Conservation (phyloP, 306 rosid genomes). For the Hippophae gyantsensis region DNA sequence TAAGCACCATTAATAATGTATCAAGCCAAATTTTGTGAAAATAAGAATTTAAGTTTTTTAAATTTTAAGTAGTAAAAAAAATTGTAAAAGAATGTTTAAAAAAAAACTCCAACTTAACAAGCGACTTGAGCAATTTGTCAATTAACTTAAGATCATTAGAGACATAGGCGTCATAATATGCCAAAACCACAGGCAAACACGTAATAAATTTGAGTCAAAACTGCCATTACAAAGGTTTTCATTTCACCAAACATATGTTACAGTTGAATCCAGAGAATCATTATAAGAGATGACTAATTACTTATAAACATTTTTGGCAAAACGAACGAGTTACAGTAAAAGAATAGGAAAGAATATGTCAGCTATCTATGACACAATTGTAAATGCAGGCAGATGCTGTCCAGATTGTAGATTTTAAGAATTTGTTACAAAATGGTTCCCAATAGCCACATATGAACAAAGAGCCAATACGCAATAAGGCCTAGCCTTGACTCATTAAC, state of each 20-base stretch:
- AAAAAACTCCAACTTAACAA: too few species aligned
- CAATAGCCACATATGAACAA: constrained; percentile 83
- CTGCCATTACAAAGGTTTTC: neutral
- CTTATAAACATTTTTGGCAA: constrained; percentile 2
- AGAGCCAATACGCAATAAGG: constrained; percentile 56
- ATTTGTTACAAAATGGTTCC: constrained; percentile 56
- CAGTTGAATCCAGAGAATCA: constrained; percentile 51
- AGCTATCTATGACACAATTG: constrained; percentile 46
- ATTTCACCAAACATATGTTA: constrained; percentile 3
- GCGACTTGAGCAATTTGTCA: too few species aligned
- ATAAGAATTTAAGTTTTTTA: too few species aligned
- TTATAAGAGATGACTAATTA: constrained; percentile 12
- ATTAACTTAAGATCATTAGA: too few species aligned
- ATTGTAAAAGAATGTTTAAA: too few species aligned
- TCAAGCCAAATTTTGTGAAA: too few species aligned
- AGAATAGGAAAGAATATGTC: constrained; percentile 9
- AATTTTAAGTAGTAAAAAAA: too few species aligned
- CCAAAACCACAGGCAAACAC: too few species aligned
- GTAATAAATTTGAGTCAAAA: too few species aligned
- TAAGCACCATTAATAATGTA: too few species aligned
- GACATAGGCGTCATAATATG: too few species aligned
- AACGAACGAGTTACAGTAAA: constrained; percentile 3
- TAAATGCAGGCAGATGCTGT: constrained; percentile 14
- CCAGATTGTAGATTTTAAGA: constrained; percentile 15
- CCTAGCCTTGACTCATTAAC: constrained; percentile 88